Evolutionary conservation across 331 rosid genomes (phyloP), one percentile per base, ranked within the genome.

Genomic region (Acacia concinna): DNA sequence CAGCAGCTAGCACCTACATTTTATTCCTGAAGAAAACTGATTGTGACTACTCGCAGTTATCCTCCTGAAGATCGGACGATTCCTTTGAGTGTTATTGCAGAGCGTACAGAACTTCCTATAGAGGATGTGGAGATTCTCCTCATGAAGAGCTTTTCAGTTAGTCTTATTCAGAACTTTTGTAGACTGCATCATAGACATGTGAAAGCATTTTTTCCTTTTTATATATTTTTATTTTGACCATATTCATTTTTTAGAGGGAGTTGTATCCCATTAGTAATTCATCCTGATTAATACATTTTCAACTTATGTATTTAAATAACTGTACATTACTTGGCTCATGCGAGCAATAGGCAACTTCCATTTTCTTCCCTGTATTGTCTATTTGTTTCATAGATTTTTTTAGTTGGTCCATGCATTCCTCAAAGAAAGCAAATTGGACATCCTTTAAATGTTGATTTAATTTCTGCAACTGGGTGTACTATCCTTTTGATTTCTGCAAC

Each of bases 41-140:
- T 56, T 63, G 32, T 71, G 59, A 49, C 65, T 81, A 73, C 77
- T 85, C 86, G 88, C 92, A 96, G 99, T 83, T 97, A 97, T 68
- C 87, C 98, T 76, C 87, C 98, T 0, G 98, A 96, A 79, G 97
- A 90, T 82, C 87, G 98, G 68, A 93, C 99, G 17, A 96, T 96
- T 81, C 98, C 98, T 51, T 82, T 91, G 92, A 88, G 89, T 76
- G 87, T 88, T 66, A 91, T 96, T 84, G 95, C 95, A 1, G 97
- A 96, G 71, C 92, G 91, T 4, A 96, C 99, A 37, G 91, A 88
- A 80, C 98, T 96, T 84, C 91, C 99, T 25, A 85, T 91, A 4
- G 99, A 93, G 89, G 87, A 96, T 80, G 98, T 93, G 79, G 99
- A 96, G 77, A 97, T 89, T 88, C 97, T 96, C 76, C 94, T 96